Base-by-base conservation (phyloP, 768 basidiomycete species). In the Pisolithus albus region DNA sequence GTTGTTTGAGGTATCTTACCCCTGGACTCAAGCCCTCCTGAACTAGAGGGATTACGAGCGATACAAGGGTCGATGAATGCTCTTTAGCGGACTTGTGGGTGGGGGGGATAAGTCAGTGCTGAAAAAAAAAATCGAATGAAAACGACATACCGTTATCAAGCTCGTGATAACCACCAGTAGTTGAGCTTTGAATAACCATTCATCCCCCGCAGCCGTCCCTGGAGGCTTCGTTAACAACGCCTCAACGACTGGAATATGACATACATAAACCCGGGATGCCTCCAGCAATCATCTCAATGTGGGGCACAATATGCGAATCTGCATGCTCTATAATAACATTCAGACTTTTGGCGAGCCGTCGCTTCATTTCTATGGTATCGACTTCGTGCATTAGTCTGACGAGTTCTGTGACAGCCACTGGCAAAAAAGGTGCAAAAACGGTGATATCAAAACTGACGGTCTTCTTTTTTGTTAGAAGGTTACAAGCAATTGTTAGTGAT, bases 301-400 rank as follows among this genome's bases (percentile, higher is more conserved):
- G 79, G 0, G 91, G 88, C 1, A 79, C 64, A 50, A 95, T 86
- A 82, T 93, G 58, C 30, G 52, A 41, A 32, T 41, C 74, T 0
- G 67, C 70, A 32, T 72, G 56, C 52, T 86, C 80, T 44, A 94
- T 83, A 39, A 93, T 70, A 1, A 77, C 74, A 53, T 84, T 88
- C 47, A 95, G 65, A 45, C 81, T 81, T 48, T 74, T 72, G 26
- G 82, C 80, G n/a, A 94, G 74, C 52, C 85, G 76, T 38, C 80
- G 79, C 65, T 90, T 90, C 63, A 78, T 86, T 62, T 93, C 91
- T 19, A 84, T 70, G 2, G 83, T 81, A 42, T 89, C 83, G 0
- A 81, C 81, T 61, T 92, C 87, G 3, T 75, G 78, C 54, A 91
- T 75, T 23, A 95, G 70, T 44, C 63, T 70, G n/a, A 92, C 73